Evolutionary conservation across 768 basidiomycete species (phyloP), one percentile per base, ranked within the genome.

Genomic region (Amanita subjunquillea): DNA sequence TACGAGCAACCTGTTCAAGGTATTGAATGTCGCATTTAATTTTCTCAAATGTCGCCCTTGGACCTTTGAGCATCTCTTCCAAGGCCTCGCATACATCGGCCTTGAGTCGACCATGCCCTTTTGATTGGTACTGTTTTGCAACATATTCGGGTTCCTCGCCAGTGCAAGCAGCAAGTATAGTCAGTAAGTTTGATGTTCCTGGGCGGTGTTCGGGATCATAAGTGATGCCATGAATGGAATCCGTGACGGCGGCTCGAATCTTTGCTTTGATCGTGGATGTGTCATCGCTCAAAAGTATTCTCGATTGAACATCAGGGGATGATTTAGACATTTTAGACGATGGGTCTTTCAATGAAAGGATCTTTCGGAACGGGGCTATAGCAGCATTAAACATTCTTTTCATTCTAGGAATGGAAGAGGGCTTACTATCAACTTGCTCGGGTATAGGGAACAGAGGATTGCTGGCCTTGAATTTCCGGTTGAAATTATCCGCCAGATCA

Each of bases 281-380:
- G 0, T 78, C 67, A 63, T 97, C 94, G 23, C 87, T 94, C 37
- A 98, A 74, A 51, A 91, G 76, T 62, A 97, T 91, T 23, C 93
- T 85, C 0, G 92, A 94, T 13, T 79, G 67, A 1, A 79, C 54
- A 62, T 90, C 82, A 0, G 83, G 85, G 0, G 91, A 77, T 0
- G 94, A 97, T 66, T 97, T 97, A 34, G 94, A 96, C 93, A 98
- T 98, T 65, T 97, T 98, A 3, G 83, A 77, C 0, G 74, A 71
- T 0, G 92, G 89, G 63, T 93, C 87, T 53, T 81, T 83, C 15
- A 98, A 81, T 2, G 92, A 94, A 23, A 95, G 78, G 15, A 97
- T 75, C 6, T 93, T 82, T 63, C 80, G 83, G 7, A 87, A 83
- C 0, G 84, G 77, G 1, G 91, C 92, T 97, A 49, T 2, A 9